Conservation (phyloP, 2,329 filamentous ascomycete species). For the Macrophomina phaseolina region DNA sequence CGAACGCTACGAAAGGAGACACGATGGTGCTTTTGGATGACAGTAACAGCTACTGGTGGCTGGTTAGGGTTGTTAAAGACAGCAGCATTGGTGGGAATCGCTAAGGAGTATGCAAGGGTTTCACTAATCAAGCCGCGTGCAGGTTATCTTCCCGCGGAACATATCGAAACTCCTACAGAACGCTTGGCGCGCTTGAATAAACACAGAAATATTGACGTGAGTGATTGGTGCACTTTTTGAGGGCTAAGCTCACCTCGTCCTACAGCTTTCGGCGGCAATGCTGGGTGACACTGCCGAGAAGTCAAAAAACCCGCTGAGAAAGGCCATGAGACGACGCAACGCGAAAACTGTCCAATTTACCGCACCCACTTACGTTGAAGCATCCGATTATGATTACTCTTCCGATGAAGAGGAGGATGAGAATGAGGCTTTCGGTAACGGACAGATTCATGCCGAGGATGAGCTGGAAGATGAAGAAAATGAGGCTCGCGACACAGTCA, state of each 20-base stretch:
- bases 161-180: slow-evolving; percentile 98
- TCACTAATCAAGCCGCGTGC: slow-evolving; percentile 18
- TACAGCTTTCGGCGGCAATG: slow-evolving; percentile 71
- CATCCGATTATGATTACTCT: slow-evolving; percentile 85
- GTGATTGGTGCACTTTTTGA: slow-evolving; percentile 38
- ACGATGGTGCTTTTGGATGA: slow-evolving; percentile 98
- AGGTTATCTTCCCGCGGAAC: slow-evolving; percentile 96
- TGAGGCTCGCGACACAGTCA: slow-evolving; percentile 32
- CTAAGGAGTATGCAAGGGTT: slow-evolving; percentile 26
- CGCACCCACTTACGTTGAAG: slow-evolving; percentile 84
- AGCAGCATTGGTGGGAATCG: slow-evolving; percentile 77
- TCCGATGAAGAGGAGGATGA: slow-evolving; percentile 66
- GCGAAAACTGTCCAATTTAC: slow-evolving; percentile 87
- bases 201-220: slow-evolving; percentile 95
- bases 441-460: slow-evolving; percentile 41
- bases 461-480: slow-evolving; percentile 44
- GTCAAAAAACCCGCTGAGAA: slow-evolving; percentile 80
- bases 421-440: slow-evolving; percentile 44
- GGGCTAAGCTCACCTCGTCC: slow-evolving; percentile 29
- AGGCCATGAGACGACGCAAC: slow-evolving; percentile 80
- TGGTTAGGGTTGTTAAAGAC: slow-evolving; percentile 95
- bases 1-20: slow-evolving; percentile 97
- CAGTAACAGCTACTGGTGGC: slow-evolving; percentile 99
- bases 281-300: slow-evolving; percentile 77
- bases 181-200: slow-evolving; percentile 93